Conservation (phyloP, 495 filamentous ascomycete genomes). For the Oidiodendron maius region DNA sequence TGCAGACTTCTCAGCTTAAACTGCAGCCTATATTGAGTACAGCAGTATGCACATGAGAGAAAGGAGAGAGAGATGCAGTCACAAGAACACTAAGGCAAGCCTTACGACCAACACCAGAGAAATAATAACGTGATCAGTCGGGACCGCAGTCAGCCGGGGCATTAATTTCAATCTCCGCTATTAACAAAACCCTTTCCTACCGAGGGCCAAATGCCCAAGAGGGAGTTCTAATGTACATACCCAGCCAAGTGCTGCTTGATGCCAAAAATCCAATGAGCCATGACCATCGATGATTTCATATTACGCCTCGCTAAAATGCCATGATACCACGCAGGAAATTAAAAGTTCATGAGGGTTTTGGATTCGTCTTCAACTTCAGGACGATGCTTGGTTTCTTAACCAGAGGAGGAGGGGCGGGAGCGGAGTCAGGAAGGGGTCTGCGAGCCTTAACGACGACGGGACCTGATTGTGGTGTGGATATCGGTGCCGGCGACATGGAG, state of each 20-base stretch:
- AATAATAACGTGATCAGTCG: too few species aligned
- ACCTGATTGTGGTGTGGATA: neutral
- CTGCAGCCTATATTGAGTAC: too few species aligned
- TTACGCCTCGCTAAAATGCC: constrained; percentile 24
- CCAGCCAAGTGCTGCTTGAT: neutral
- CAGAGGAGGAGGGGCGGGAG: neutral
- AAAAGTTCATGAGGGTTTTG: neutral
- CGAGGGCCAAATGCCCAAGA: too few species aligned
- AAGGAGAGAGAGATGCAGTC: too few species aligned
- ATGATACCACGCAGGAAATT: neutral
- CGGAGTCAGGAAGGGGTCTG: constrained; percentile 1
- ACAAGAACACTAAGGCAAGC: too few species aligned
- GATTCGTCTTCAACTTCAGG: neutral
- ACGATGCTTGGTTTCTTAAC: neutral
- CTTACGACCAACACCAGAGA: too few species aligned
- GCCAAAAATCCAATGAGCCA: neutral
- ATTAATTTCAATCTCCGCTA: neutral
- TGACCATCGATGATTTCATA: neutral
- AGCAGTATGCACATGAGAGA: too few species aligned
- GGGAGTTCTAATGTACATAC: neutral
- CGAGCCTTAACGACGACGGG: neutral
- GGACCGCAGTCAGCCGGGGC: neutral
- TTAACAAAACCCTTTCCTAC: too few species aligned
- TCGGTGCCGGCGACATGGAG: constrained; percentile 1
- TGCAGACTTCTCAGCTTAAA: too few species aligned